Conservation (phyloP, 805 yeast genomes). For the Yarrowia porcina region DNA sequence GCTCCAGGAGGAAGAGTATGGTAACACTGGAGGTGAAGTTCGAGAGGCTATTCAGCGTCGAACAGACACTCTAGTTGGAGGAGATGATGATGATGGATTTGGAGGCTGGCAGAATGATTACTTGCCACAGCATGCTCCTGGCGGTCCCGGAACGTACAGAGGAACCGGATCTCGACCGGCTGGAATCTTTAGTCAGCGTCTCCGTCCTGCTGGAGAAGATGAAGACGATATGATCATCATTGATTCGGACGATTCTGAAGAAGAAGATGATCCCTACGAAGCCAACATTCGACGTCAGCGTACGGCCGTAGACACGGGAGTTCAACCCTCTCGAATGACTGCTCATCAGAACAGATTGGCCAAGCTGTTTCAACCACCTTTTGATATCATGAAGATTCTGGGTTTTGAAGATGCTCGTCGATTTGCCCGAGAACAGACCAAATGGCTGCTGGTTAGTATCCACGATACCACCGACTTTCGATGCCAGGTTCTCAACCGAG, state of each 20-base stretch:
- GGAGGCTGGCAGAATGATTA: constrained; percentile 16
- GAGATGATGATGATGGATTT: constrained; percentile 39
- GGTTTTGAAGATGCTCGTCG: constrained; percentile 71
- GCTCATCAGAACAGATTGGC: constrained; percentile 69
- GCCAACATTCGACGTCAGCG: constrained; percentile 29
- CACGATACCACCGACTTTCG: constrained; percentile 82
- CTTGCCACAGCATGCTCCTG: constrained; percentile 26
- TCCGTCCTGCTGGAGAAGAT: constrained; percentile 23
- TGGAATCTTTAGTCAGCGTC: constrained; percentile 54
- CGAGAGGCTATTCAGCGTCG: constrained; percentile 76
- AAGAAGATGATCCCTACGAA: constrained; percentile 37
- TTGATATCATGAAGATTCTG: constrained; percentile 70
- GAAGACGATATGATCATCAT: constrained; percentile 31
- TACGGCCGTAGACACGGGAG: constrained; percentile 10
- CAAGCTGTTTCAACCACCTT: constrained; percentile 85
- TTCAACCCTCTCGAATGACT: constrained; percentile 41
- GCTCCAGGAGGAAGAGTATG: constrained; percentile 35
- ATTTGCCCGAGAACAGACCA: constrained; percentile 58
- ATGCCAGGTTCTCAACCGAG: constrained; percentile 88
- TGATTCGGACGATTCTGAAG: constrained; percentile 43
- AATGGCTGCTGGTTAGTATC: constrained; percentile 84
- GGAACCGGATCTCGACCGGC: constrained; percentile 30
- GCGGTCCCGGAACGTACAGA: neutral
- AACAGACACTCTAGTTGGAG: constrained; percentile 64
- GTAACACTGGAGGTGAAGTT: constrained; percentile 46